Evolutionary conservation across 1,139 yeast genomes (phyloP).

Genomic region (Suhomyces kunorum): DNA sequence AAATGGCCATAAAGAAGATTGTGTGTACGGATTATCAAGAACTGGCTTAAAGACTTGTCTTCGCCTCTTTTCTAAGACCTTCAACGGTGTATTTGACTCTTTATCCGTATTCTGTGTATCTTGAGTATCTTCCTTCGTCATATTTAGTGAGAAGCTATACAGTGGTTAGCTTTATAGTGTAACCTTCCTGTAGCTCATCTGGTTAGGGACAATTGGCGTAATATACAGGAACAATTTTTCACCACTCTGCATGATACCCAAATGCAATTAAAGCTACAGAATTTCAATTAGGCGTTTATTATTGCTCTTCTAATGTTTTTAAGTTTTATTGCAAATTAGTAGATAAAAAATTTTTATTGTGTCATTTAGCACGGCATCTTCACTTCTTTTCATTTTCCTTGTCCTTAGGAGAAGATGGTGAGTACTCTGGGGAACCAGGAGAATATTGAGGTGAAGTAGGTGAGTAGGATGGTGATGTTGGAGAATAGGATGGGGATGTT

Average conservation of each 20-base stretch:
- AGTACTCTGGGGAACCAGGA: conserved; percentile 63
- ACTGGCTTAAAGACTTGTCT: conserved; percentile 61
- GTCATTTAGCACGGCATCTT: background rate
- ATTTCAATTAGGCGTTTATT: background rate
- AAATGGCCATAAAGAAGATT: conserved; percentile 52
- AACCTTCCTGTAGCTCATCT: no score
- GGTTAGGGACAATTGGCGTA: no score
- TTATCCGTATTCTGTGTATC: background rate
- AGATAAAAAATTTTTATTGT: conserved; percentile 7
- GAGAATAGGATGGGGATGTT: conserved; percentile 61
- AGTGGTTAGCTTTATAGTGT: no score
- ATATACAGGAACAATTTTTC: no score
- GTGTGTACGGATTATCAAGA: conserved; percentile 60
- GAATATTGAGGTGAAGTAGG: conserved; percentile 62
- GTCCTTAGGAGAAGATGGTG: conserved; percentile 55
- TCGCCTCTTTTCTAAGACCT: conserved; percentile 46
- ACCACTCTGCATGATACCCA: background rate
- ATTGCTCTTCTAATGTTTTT: conserved; percentile 2
- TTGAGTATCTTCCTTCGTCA: conserved; percentile 1
- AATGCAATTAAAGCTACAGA: no score
- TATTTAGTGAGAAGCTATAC: no score
- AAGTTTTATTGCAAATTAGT: conserved; percentile 5
- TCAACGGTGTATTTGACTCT: conserved; percentile 25
- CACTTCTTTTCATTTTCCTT: conserved; percentile 11
- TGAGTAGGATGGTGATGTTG: conserved; percentile 59